Base-by-base conservation (phyloP, 116 monocot species). In the Trichopus zeylanicus region DNA sequence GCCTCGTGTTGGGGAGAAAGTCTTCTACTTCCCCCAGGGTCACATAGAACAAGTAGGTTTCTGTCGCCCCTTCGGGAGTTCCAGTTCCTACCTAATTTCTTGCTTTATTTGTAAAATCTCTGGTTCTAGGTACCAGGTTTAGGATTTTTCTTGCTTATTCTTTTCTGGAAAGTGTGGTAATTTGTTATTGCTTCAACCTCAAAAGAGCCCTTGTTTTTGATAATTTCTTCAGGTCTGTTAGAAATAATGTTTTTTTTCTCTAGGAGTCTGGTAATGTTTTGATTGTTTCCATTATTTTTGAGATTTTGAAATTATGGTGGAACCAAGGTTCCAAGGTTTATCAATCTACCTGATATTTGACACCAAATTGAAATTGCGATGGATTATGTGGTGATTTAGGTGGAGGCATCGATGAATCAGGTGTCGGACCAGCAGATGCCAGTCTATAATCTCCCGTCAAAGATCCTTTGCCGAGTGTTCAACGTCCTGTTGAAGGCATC, bases 1-100 rank as follows among this genome's bases (percentile, higher is more conserved):
- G 29, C 88, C 88, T 8, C 48, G 80, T 19, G 51, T 53, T 12
- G 69, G 62, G 26, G 88, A 88, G 65, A 65, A 56, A 65, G 88
- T 88, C 21, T 84, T 77, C 77, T 88, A 88, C 65, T 88, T 88
- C 74, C 83, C 88, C 6, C 88, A 88, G 63, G 88, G 88, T 22
- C 88, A 88, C 37, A 84, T 84, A 25, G 88, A 88, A 69, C 88
- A 88, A 72, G 88, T 77, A 25, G 33, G 59, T 11, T n/a, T 42
- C 42, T 42, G 42, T 42, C 42, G n/a, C 42, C n/a, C 42, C 42
- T 42, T 15, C 12, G 13, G 42, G 42, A 42, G 42, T n/a, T 42
- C 42, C 13, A 42, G n/a, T 42, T 42, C 42, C 13, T 18, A 42
- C 16, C 16, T 42, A 16, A 42, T 16, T n/a, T 42, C 13, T 13